phyloP scores from a whole-genome alignment of 1,139 yeast genomes.

The Geotrichum histeridarum region DNA sequence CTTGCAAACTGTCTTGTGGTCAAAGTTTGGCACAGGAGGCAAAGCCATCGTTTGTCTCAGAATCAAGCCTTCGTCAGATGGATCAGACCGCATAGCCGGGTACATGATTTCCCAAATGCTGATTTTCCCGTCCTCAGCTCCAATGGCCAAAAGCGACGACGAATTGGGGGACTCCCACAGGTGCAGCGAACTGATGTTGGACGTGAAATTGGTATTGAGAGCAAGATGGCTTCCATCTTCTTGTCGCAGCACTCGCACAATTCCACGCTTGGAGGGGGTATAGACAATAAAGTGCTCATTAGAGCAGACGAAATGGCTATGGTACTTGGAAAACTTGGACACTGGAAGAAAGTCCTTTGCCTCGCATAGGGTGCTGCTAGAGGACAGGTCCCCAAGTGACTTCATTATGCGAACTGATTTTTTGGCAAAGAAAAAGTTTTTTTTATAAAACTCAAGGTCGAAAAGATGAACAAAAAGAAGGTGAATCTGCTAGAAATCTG shows the following conservation, averaged over 20 bases:
- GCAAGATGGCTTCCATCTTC: conserved; percentile 28
- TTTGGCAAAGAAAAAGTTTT: too few species aligned
- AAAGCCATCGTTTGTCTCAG: conserved; percentile 9
- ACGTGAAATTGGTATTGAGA: conserved; percentile 14
- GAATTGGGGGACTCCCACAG: conserved; percentile 16
- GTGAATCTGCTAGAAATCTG: neutral
- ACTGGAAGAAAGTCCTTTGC: conserved; percentile 26
- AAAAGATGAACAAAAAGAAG: neutral
- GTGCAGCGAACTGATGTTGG: conserved; percentile 12
- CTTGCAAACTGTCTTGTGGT: conserved; percentile 2
- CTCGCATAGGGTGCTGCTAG: conserved; percentile 7
- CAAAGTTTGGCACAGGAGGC: neutral
- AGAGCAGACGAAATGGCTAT: conserved; percentile 31
- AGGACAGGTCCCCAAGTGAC: neutral
- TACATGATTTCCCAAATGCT: conserved; percentile 14
- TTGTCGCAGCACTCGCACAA: conserved; percentile 29
- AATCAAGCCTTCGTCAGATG: neutral
- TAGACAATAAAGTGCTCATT: conserved; percentile 34
- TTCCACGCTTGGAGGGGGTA: conserved; percentile 29
- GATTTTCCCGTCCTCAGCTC: conserved; percentile 11
- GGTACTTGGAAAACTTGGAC: conserved; percentile 24
- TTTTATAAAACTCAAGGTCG: too few species aligned
- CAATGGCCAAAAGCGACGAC: conserved; percentile 15
- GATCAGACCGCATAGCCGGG: neutral
- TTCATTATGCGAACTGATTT: too few species aligned